Conservation (phyloP, 2,329 filamentous ascomycete genomes). For the Diaporthe sp. region DNA sequence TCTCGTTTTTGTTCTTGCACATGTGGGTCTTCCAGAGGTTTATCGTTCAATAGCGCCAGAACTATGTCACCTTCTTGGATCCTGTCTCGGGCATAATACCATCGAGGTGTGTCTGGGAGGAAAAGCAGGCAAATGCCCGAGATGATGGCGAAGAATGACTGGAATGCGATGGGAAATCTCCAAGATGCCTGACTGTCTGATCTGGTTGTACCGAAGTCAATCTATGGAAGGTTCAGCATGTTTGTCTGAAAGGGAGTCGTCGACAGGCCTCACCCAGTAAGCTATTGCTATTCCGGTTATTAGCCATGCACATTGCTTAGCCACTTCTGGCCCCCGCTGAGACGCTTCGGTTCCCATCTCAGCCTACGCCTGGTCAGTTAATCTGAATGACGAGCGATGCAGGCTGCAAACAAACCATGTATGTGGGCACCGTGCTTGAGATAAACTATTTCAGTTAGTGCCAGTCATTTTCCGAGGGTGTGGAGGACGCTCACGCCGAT, state of each 20-base stretch:
- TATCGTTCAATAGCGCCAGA: background rate
- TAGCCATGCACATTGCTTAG: constrained; percentile 8
- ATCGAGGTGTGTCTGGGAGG: constrained; percentile 6
- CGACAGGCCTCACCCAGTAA: background rate
- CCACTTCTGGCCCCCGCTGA: constrained; percentile 5
- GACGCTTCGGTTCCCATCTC: constrained; percentile 7
- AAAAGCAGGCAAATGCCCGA: background rate
- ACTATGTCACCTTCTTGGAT: constrained; percentile 1
- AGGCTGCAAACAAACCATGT: background rate
- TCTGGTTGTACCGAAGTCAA: constrained; percentile 7
- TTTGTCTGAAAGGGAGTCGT: fast-evolving
- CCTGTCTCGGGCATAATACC: constrained; percentile 13
- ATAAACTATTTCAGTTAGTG: background rate
- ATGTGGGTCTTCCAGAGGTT: background rate
- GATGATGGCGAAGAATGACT: background rate
- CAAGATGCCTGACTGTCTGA: background rate
- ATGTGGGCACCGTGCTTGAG: background rate
- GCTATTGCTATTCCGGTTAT: background rate
- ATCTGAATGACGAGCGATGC: fast-evolving
- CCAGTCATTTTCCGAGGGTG: fast-evolving
- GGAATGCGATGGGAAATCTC: constrained; percentile 4
- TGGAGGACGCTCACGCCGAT: background rate
- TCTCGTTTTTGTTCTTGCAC: constrained; percentile 16
- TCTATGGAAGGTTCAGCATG: background rate
- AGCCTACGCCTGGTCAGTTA: background rate